Percentiles rank a stretch among this genome's conserved stretches.
Evolutionary conservation across 2,329 filamentous ascomycete species (phyloP).

Genomic region (Penicillium verrucosum): DNA sequence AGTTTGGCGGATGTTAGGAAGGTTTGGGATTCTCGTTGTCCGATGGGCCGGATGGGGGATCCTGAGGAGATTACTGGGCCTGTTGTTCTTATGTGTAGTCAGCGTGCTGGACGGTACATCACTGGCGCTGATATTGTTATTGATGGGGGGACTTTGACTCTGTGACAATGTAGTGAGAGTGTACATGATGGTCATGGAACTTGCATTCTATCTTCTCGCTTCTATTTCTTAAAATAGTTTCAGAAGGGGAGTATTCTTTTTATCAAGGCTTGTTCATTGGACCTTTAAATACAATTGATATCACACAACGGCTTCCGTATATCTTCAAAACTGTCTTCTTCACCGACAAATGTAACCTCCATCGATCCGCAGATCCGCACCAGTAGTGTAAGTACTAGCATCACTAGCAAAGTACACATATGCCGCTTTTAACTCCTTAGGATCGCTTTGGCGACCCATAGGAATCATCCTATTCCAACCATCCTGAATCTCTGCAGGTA

Average conservation of each 20-base stretch:
- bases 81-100: conserved; percentile 58
- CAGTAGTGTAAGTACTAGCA: conserved; percentile 51
- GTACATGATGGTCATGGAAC: not conserved
- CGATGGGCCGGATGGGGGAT: conserved; percentile 62
- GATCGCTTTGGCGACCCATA: conserved; percentile 59
- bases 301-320: not conserved
- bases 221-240: not conserved
- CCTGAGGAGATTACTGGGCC: conserved; percentile 62
- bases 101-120: conserved; percentile 61
- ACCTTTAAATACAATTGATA: not conserved
- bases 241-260: too few species aligned
- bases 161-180: not conserved
- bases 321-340: not conserved
- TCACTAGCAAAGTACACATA: conserved; percentile 50
- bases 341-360: conserved; percentile 44
- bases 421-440: conserved; percentile 63
- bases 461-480: conserved; percentile 61
- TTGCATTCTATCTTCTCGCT: not conserved
- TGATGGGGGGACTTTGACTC: conserved; percentile 51
- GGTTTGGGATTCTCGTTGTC: conserved; percentile 59
- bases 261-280: not conserved
- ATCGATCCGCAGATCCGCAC: conserved; percentile 48
- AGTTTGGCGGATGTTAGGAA: conserved; percentile 53
- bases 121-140: conserved; percentile 65
- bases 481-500: conserved; percentile 55